phyloP scores from a whole-genome alignment of 352 stramenopile species.

The Halophytophthora batemanensis region DNA sequence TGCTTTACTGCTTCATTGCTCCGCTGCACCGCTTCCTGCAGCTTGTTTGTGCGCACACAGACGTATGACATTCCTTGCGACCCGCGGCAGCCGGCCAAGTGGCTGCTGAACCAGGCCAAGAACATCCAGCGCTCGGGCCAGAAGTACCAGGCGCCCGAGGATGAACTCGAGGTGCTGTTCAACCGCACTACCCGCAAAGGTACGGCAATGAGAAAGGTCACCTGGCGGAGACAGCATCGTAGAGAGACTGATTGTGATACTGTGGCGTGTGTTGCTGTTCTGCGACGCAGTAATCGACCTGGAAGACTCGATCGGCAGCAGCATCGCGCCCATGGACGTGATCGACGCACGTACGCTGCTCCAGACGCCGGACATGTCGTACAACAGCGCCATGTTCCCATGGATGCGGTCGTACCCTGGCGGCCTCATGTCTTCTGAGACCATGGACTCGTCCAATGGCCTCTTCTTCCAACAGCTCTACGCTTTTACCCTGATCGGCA shows the following conservation, averaged over 20 bases:
- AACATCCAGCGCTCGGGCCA: slow-evolving; percentile 67
- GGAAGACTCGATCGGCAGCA: slow-evolving; percentile 56
- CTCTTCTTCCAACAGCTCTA: slow-evolving; percentile 87
- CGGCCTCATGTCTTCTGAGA: slow-evolving; percentile 45
- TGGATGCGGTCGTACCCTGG: slow-evolving; percentile 69
- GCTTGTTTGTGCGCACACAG: slow-evolving; percentile 74
- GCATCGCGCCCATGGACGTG: slow-evolving; percentile 71
- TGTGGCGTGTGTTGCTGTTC: not conserved
- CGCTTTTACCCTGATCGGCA: slow-evolving; percentile 74
- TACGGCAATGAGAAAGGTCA: not conserved
- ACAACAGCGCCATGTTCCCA: slow-evolving; percentile 68
- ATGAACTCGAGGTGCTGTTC: slow-evolving; percentile 80
- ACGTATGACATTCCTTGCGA: slow-evolving; percentile 85
- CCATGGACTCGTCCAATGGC: slow-evolving; percentile 60
- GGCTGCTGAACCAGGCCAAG: slow-evolving; percentile 74
- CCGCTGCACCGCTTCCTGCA: slow-evolving; percentile 7
- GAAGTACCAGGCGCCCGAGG: slow-evolving; percentile 33
- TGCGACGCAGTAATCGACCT: slow-evolving; percentile 54
- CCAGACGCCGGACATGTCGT: slow-evolving; percentile 63
- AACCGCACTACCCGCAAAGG: slow-evolving; percentile 62
- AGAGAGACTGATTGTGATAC: not conserved
- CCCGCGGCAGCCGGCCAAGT: slow-evolving; percentile 61
- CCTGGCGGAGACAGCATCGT: not conserved
- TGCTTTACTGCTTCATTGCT: slow-evolving; percentile 1
- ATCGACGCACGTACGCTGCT: slow-evolving; percentile 68